Evolutionary conservation across 345 rosid species (phyloP).

Genomic region (Arabidopsis arenosa): DNA sequence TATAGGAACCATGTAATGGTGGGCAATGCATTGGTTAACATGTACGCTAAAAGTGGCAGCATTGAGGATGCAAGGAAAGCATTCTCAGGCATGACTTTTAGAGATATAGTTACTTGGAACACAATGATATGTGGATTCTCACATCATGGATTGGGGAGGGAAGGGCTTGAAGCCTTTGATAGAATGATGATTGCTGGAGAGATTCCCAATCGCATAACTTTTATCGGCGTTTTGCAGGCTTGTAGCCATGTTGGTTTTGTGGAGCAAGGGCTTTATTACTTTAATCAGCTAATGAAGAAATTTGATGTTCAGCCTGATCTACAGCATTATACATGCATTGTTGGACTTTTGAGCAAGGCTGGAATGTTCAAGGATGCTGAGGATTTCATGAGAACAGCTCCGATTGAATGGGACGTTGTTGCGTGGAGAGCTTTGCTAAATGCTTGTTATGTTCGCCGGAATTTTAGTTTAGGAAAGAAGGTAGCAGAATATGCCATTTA

Average conservation of each 20-base stretch:
- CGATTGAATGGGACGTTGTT: constrained; percentile 73
- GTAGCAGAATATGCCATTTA: constrained; percentile 56
- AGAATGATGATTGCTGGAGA: constrained; percentile 60
- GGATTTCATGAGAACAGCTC: constrained; percentile 66
- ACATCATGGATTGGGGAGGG: constrained; percentile 77
- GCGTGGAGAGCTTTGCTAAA: constrained; percentile 80
- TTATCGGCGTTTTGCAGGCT: constrained; percentile 79
- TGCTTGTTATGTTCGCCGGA: constrained; percentile 69
- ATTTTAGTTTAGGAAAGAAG: constrained; percentile 61
- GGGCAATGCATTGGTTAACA: constrained; percentile 70
- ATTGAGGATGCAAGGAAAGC: constrained; percentile 59
- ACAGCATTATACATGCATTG: constrained; percentile 80
- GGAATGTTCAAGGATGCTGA: constrained; percentile 68
- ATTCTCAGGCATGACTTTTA: constrained; percentile 50
- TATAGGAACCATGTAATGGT: constrained; percentile 60
- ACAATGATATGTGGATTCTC: constrained; percentile 75
- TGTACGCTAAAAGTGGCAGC: constrained; percentile 72
- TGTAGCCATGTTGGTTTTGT: constrained; percentile 73
- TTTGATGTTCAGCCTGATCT: constrained; percentile 63
- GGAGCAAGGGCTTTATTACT: constrained; percentile 61
- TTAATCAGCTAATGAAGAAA: constrained; percentile 63
- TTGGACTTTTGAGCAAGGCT: constrained; percentile 77
- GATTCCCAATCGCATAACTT: constrained; percentile 71
- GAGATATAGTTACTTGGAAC: constrained; percentile 69
- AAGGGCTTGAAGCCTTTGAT: constrained; percentile 61